A percentile compares a stretch with the other conserved stretches of the same genome.
Evolutionary conservation across 2,329 filamentous ascomycete species (phyloP).

Genomic region (Lachnellula cervina): DNA sequence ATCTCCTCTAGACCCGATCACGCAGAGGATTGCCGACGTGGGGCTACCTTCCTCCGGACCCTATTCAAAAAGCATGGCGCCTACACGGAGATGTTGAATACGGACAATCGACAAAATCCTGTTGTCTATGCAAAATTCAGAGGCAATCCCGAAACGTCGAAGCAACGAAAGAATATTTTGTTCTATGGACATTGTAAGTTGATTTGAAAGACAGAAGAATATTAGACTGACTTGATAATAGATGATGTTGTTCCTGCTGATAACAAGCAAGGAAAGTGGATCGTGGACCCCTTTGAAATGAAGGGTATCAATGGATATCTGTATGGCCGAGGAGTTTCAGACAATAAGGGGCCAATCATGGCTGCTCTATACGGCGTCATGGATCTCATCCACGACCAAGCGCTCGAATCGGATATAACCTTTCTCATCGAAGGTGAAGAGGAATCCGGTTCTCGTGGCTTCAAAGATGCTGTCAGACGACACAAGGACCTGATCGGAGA

Average conservation of each 20-base stretch:
- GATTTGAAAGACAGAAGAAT: too few species aligned
- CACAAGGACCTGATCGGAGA: slow-evolving; percentile 82
- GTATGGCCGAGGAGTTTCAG: slow-evolving; percentile 92
- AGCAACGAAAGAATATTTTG: slow-evolving; percentile 74
- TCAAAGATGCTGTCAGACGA: slow-evolving; percentile 73
- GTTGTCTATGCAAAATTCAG: slow-evolving; percentile 89
- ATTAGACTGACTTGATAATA: slow-evolving; percentile 1
- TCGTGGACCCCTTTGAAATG: slow-evolving; percentile 81
- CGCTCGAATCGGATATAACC: slow-evolving; percentile 79
- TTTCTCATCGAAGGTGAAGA: slow-evolving; percentile 97
- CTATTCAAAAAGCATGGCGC: slow-evolving; percentile 91
- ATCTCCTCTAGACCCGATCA: slow-evolving; percentile 83
- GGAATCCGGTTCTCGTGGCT: slow-evolving; percentile 88
- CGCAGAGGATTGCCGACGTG: slow-evolving; percentile 85
- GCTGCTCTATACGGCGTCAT: slow-evolving; percentile 91
- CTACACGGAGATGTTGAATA: slow-evolving; percentile 83
- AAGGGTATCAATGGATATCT: slow-evolving; percentile 86
- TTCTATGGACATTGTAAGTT: slow-evolving; percentile 84
- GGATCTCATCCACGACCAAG: slow-evolving; percentile 79
- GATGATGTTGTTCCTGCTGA: slow-evolving; percentile 92
- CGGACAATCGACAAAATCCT: slow-evolving; percentile 72
- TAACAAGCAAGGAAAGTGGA: slow-evolving; percentile 76
- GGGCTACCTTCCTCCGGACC: slow-evolving; percentile 83
- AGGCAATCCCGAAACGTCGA: slow-evolving; percentile 62
- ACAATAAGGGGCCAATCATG: slow-evolving; percentile 95